Base-by-base conservation (phyloP, 106 monocot genomes). In the Apostasia ramifera region DNA sequence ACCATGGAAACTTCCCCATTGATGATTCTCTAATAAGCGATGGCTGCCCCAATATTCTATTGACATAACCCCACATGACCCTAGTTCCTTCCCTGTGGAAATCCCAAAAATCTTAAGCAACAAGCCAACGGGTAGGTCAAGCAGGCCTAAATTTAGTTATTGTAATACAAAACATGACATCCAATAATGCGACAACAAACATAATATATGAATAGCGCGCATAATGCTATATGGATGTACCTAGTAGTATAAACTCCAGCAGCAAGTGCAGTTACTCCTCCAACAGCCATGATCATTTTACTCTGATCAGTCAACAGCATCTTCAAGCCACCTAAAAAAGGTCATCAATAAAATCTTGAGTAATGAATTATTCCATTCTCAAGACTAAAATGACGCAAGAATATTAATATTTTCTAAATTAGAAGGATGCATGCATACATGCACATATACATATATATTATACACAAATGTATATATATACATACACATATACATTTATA, bases 191-290 rank as follows among this genome's bases (percentile, higher is more conserved):
- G 26, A 26, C 26, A 0, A 0, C 26, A 26, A 26, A 26, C 26
- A 26, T 26, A 26, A 26, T 26, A 26, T 26, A 26, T 26, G 26
- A 26, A 26, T 26, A 26, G 26, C 26, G 26, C 0, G 26, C 1
- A 48, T 65, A 47, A 65, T 2, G 48, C 14, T 6, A 37, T 47
- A 65, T 48, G 11, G 48, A 65, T 47, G 48, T 47, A 95, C 95
- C 95, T 89, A 46, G 95, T 95, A 14, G 89, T 92, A 68, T 95
- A 95, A 65, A 95, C 82, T 50, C 95, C 95, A 68, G 92, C 95
- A 64, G 95, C 95, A 49, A 95, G 82, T 12, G 92, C 95, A 73
- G 95, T 95, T 67, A 86, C 84, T 67, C 91, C 95, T 51, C 91
- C 92, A 80, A 95, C 84, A 59, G 84, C 88, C 92, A 92, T 92